These are phyloP conservation scores for Petrea volubilis DNA, from an alignment of 257 asterid genomes.

Conservation along the genomic window DNA sequence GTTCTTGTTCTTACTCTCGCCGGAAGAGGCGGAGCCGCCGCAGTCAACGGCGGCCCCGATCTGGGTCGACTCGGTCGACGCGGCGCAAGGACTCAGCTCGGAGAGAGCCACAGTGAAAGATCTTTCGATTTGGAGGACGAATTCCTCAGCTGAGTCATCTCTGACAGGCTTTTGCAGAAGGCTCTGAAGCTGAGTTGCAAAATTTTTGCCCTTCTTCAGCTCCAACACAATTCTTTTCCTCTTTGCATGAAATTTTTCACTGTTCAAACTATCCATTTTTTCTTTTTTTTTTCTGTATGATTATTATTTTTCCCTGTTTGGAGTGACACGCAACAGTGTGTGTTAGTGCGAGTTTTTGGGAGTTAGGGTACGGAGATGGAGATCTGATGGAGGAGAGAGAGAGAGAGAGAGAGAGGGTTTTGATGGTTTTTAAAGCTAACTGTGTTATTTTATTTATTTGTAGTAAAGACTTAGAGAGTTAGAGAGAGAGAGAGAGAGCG, in stretches of 20 bases:
- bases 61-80: conserved; percentile 23
- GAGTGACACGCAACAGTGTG: neutral
- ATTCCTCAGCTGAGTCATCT: conserved; percentile 27
- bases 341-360: neutral
- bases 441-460: neutral
- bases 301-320: neutral
- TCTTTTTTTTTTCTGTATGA: neutral
- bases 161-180: conserved; percentile 32
- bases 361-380: neutral
- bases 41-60: conserved; percentile 37
- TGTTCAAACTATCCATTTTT: conserved; percentile 14
- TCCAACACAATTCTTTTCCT: conserved; percentile 25
- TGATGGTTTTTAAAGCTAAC: too few species aligned
- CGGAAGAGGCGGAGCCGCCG: conserved; percentile 30
- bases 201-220: conserved; percentile 48
- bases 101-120: conserved; percentile 48
- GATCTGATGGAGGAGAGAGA: neutral
- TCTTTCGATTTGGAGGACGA: conserved; percentile 35
- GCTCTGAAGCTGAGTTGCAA: conserved; percentile 40
- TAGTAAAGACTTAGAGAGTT: neutral
- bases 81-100: conserved; percentile 20
- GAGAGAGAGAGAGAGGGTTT: neutral
- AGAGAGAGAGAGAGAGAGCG: conserved; percentile 40
- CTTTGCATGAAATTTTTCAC: conserved; percentile 23
- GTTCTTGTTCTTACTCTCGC: conserved; percentile 29